Conservation (phyloP, 1,284 basidiomycete genomes). For the Puccinia triticina region DNA sequence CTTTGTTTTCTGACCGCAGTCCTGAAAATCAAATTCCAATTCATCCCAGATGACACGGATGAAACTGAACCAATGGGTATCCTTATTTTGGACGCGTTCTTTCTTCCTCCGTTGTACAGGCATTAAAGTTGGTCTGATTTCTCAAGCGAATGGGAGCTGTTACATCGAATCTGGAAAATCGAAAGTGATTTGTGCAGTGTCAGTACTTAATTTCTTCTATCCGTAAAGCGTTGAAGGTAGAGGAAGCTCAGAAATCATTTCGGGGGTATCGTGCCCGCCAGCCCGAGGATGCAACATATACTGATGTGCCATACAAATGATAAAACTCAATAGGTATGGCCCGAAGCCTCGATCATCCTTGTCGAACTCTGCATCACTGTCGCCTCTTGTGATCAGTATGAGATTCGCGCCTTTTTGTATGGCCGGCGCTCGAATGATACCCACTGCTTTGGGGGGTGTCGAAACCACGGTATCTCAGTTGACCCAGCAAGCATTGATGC, state of each 20-base stretch:
- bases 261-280: neutral
- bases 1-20: neutral
- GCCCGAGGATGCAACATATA: too few relatives aligned
- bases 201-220: neutral
- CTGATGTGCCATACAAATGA: neutral
- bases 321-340: constrained; percentile 24
- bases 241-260: neutral
- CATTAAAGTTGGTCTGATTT: constrained; percentile 26
- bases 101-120: neutral
- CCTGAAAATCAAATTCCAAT: neutral
- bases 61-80: neutral
- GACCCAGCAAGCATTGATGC: constrained; percentile 29
- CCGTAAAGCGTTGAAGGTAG: neutral
- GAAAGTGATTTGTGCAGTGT: constrained; percentile 44
- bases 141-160: constrained; percentile 35
- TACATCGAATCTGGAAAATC: constrained; percentile 30
- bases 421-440: neutral
- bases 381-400: constrained; percentile 12
- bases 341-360: constrained; percentile 33
- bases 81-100: neutral
- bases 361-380: constrained; percentile 29
- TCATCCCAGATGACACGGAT: too few relatives aligned
- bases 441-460: neutral
- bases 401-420: constrained; percentile 37
- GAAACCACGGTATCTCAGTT: constrained; percentile 23